Evolutionary conservation across 371 early-diverging fungal genomes (phyloP).

Genomic region (Mucor velutinosus): DNA sequence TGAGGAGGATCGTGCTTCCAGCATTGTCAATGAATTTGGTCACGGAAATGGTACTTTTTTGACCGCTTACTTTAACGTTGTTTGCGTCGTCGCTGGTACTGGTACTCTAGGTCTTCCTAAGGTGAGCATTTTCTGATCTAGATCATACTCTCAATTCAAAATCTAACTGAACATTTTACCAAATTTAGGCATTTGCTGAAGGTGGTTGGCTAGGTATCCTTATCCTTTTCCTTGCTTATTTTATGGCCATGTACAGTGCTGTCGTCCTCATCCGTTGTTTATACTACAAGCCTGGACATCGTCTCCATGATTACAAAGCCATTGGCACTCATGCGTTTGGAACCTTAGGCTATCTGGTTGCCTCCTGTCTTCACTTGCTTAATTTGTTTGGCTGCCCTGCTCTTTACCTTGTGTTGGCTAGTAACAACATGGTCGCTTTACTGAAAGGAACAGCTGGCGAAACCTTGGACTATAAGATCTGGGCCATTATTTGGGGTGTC

Average conservation of each 20-base stretch:
- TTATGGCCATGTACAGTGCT: constrained; percentile 45
- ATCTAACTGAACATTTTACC: background rate
- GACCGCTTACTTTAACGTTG: constrained; percentile 64
- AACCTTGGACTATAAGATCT: constrained; percentile 31
- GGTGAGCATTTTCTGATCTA: background rate
- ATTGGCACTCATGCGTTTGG: constrained; percentile 72
- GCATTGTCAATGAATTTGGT: constrained; percentile 34
- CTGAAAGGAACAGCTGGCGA: constrained; percentile 37
- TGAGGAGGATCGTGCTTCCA: constrained; percentile 31
- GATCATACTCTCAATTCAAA: background rate
- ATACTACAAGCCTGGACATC: constrained; percentile 49
- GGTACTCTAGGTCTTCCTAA: constrained; percentile 78
- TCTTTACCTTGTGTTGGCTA: constrained; percentile 79
- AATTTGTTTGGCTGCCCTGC: constrained; percentile 75
- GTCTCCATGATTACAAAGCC: constrained; percentile 61
- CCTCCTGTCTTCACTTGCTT: constrained; percentile 67
- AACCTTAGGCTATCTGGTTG: constrained; percentile 55
- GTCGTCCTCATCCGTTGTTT: constrained; percentile 40
- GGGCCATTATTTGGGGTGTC: constrained; percentile 68
- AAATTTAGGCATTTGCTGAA: constrained; percentile 20
- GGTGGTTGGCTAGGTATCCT: constrained; percentile 55
- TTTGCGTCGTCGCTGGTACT: constrained; percentile 86
- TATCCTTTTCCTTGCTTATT: constrained; percentile 38
- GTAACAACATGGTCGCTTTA: constrained; percentile 60
- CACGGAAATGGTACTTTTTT: constrained; percentile 42